phyloP scores from a whole-genome alignment of 2,329 filamentous ascomycete genomes.

The Akanthomyces muscarius region DNA sequence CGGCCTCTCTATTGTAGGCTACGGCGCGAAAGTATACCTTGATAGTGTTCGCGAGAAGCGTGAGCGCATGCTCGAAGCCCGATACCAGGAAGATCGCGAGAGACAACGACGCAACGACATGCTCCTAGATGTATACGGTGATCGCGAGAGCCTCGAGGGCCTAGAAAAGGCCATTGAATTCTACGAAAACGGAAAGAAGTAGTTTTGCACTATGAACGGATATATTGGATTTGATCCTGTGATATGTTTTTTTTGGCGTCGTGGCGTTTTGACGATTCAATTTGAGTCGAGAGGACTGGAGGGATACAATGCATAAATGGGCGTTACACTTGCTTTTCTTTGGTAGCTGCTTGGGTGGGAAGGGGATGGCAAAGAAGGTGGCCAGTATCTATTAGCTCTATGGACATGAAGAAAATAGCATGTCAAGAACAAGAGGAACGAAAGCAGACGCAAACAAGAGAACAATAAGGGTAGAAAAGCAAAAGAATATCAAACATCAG shows the following conservation, averaged over 20 bases:
- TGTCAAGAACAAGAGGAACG: too few relatives aligned
- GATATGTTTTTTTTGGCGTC: neutral
- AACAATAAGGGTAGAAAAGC: too few relatives aligned
- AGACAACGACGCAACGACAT: constrained; percentile 37
- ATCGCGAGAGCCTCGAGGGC: constrained; percentile 44
- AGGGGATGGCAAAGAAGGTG: too few relatives aligned
- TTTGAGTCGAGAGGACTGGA: neutral
- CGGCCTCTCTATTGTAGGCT: constrained; percentile 31
- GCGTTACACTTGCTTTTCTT: neutral
- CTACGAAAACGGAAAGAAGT: constrained; percentile 35
- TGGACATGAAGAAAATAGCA: too few relatives aligned
- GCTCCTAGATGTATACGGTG: constrained; percentile 48
- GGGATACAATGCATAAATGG: neutral
- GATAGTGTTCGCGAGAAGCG: constrained; percentile 27
- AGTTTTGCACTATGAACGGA: neutral
- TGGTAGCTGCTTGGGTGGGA: neutral
- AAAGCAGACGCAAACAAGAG: too few relatives aligned
- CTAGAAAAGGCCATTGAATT: constrained; percentile 45
- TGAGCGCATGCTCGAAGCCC: constrained; percentile 26
- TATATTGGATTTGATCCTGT: neutral
- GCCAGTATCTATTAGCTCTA: too few relatives aligned
- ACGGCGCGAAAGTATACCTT: constrained; percentile 33
- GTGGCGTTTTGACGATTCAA: neutral
- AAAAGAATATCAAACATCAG: too few relatives aligned
- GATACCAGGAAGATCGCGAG: constrained; percentile 33